Percentiles rank a stretch among this genome's conserved stretches.
phyloP scores from a whole-genome alignment of 1,284 basidiomycete species.

The Ceratobasidium sp. region DNA sequence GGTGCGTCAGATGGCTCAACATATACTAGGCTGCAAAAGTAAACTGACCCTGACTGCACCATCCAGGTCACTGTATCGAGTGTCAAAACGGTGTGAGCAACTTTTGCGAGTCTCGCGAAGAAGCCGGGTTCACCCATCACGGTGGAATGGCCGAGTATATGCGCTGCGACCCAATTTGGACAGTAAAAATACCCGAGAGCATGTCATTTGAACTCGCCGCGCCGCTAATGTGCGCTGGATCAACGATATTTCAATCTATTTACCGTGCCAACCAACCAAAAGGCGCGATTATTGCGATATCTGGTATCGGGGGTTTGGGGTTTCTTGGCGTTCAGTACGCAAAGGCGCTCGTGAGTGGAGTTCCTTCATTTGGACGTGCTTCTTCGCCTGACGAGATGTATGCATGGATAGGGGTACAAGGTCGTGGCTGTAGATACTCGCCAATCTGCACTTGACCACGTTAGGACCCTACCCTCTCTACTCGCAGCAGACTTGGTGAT shows the following conservation, averaged over 20 bases:
- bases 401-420: conserved; percentile 40
- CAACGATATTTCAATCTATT: conserved; percentile 42
- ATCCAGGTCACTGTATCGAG: conserved; percentile 32
- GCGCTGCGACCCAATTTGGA: conserved; percentile 37
- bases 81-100: conserved; percentile 21
- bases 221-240: conserved; percentile 45
- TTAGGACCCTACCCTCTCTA: background rate
- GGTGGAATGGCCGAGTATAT: conserved; percentile 42
- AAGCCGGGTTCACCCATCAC: conserved; percentile 32
- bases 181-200: conserved; percentile 42
- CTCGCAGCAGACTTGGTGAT: conserved; percentile 41
- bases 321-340: conserved; percentile 45
- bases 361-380: background rate
- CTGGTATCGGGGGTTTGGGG: conserved; percentile 43
- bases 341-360: conserved; percentile 39
- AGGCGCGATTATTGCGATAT: conserved; percentile 43
- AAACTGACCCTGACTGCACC: background rate
- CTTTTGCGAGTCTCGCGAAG: conserved; percentile 16
- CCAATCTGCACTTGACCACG: conserved; percentile 44
- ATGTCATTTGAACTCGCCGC: conserved; percentile 44
- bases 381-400: background rate
- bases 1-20: background rate
- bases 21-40: background rate
- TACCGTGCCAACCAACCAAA: conserved; percentile 30
- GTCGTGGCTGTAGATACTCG: conserved; percentile 45